phyloP scores from a whole-genome alignment of 1,284 basidiomycete genomes.

The Cystobasidium sp. region DNA sequence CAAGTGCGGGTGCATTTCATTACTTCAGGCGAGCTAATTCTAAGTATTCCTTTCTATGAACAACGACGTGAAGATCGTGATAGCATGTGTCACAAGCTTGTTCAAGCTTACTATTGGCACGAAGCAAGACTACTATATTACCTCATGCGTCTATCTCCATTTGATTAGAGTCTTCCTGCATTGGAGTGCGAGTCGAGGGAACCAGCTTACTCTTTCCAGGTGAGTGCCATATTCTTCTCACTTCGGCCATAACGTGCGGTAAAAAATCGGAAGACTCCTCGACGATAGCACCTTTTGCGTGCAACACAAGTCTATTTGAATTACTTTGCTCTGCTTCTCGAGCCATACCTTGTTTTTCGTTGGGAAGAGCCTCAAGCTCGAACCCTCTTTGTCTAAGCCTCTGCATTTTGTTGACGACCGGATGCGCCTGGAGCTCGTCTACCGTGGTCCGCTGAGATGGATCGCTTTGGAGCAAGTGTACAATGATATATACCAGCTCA shows the following conservation, averaged over 20 bases:
- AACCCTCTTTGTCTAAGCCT: slow-evolving; percentile 46
- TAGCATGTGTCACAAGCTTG: not conserved
- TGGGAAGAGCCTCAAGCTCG: not conserved
- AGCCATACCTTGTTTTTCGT: no score
- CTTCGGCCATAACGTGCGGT: slow-evolving; percentile 30
- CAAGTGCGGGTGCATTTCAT: no score
- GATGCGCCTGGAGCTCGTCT: slow-evolving; percentile 47
- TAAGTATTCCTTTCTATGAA: no score
- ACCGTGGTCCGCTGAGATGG: slow-evolving; percentile 37
- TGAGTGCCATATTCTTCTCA: slow-evolving; percentile 33
- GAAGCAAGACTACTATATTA: not conserved
- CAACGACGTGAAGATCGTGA: not conserved
- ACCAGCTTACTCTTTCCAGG: slow-evolving; percentile 15
- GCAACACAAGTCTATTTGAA: slow-evolving; percentile 14
- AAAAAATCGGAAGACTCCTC: slow-evolving; percentile 43
- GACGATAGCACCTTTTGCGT: slow-evolving; percentile 47
- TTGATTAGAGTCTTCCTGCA: not conserved
- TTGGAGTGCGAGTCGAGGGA: not conserved
- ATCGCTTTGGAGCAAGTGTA: slow-evolving; percentile 23
- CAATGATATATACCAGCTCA: slow-evolving; percentile 53
- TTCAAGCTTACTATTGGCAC: not conserved
- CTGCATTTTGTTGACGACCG: slow-evolving; percentile 45
- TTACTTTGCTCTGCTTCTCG: not conserved
- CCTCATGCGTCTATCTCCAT: slow-evolving; percentile 33
- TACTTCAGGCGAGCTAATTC: no score